phyloP scores from a whole-genome alignment of 352 stramenopile species.

The Globisporangium solare region DNA sequence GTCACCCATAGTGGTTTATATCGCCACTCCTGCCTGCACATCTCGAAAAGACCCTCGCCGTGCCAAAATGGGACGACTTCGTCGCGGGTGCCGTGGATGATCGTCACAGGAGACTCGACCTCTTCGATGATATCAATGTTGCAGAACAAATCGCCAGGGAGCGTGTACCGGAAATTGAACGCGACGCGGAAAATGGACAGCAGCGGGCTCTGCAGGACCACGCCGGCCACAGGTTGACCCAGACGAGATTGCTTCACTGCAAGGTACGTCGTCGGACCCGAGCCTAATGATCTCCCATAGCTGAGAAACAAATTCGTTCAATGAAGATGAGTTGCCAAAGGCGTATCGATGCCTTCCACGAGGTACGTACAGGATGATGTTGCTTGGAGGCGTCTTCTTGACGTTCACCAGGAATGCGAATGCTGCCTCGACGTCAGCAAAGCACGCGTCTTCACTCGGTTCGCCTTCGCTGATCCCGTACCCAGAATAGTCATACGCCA shows the following conservation, averaged over 20 bases:
- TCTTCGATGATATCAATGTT: slow-evolving; percentile 94
- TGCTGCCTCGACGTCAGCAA: slow-evolving; percentile 93
- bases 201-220: slow-evolving; percentile 96
- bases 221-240: slow-evolving; percentile 88
- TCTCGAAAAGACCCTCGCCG: slow-evolving; percentile 92
- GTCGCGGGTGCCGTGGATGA: slow-evolving; percentile 98
- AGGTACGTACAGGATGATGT: slow-evolving; percentile 93
- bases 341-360: slow-evolving; percentile 7
- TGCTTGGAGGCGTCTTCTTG: slow-evolving; percentile 86
- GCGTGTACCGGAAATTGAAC: slow-evolving; percentile 98
- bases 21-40: slow-evolving; percentile 89
- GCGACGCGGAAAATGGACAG: slow-evolving; percentile 96
- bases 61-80: slow-evolving; percentile 99
- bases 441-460: slow-evolving; percentile 92
- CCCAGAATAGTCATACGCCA: slow-evolving; percentile 96
- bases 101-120: slow-evolving; percentile 93
- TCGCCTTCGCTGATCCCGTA: slow-evolving; percentile 95
- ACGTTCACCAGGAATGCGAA: slow-evolving; percentile 94
- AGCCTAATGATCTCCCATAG: slow-evolving; percentile 89
- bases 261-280: slow-evolving; percentile 95
- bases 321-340: neutral
- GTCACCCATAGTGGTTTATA: slow-evolving; percentile 97
- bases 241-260: slow-evolving; percentile 89
- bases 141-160: slow-evolving; percentile 96
- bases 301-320: slow-evolving; percentile 22